A percentile compares a stretch with the other conserved stretches of the same genome.
Conservation (phyloP, 1,139 yeast genomes). For the Zygoascus meyerae region DNA sequence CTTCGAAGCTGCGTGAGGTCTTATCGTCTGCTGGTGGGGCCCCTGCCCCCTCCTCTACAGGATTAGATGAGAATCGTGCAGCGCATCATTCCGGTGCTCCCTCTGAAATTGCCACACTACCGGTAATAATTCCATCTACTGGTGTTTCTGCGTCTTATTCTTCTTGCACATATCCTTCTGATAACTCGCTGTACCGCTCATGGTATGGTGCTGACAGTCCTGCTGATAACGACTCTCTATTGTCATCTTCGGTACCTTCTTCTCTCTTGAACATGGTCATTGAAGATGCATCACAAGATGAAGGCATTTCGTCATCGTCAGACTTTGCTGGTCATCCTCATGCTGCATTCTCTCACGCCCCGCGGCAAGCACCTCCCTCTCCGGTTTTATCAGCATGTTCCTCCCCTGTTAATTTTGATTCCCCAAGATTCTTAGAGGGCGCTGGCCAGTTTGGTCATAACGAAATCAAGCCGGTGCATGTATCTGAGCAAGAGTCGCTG, state of each 20-base stretch:
- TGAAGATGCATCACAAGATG: conserved; percentile 8
- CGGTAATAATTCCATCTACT: background rate
- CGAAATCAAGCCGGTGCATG: background rate
- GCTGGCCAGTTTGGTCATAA: conserved; percentile 7
- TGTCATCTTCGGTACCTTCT: conserved; percentile 6
- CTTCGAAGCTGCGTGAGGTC: background rate
- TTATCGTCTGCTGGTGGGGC: background rate
- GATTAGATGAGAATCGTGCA: background rate
- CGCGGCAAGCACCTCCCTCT: background rate
- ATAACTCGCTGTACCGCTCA: conserved; percentile 2
- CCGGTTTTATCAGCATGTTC: background rate
- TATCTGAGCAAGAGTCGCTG: background rate
- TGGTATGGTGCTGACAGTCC: conserved; percentile 4
- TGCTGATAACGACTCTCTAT: conserved; percentile 6
- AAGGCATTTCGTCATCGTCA: conserved; percentile 4
- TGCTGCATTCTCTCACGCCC: background rate
- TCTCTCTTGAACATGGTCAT: background rate
- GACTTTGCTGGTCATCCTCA: background rate
- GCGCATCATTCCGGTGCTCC: background rate
- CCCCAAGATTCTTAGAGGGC: conserved; percentile 4
- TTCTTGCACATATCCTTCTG: conserved; percentile 5
- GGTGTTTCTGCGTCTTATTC: background rate
- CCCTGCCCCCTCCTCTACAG: background rate
- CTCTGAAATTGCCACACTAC: background rate
- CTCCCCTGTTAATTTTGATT: background rate